Percentiles rank a stretch among this genome's conserved stretches.
These are phyloP conservation scores for Nematocida ironsii DNA, from an alignment of 371 early-diverging fungal species.

Conservation along the genomic window DNA sequence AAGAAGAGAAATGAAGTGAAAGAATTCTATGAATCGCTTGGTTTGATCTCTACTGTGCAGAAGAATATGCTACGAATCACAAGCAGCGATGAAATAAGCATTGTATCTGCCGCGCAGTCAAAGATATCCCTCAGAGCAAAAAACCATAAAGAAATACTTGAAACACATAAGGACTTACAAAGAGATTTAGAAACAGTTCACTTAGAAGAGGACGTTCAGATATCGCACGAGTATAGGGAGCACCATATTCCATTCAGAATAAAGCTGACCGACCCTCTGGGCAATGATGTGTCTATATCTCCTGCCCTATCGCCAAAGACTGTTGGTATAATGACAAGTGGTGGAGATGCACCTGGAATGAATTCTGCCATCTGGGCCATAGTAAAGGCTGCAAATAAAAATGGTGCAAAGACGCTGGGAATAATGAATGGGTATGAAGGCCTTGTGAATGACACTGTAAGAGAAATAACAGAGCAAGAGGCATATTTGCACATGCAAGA, in stretches of 20 bases:
- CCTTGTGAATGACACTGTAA: constrained; percentile 86
- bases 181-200: constrained; percentile 45
- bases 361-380: constrained; percentile 89
- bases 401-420: constrained; percentile 62
- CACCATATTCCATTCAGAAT: constrained; percentile 57
- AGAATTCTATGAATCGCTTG: constrained; percentile 54
- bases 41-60: constrained; percentile 28
- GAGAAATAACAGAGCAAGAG: constrained; percentile 79
- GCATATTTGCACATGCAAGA: constrained; percentile 76
- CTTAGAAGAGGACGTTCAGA: constrained; percentile 54
- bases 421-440: constrained; percentile 93
- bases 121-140: constrained; percentile 42
- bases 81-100: constrained; percentile 37
- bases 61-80: constrained; percentile 29
- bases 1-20: constrained; percentile 48
- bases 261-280: constrained; percentile 44
- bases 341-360: constrained; percentile 98
- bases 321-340: constrained; percentile 87
- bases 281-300: constrained; percentile 43
- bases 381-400: constrained; percentile 75
- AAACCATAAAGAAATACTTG: constrained; percentile 50
- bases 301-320: constrained; percentile 50
- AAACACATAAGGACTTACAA: constrained; percentile 41
- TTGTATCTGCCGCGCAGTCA: constrained; percentile 55
- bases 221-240: constrained; percentile 28